Base-by-base conservation (phyloP, 768 basidiomycete genomes). In the Candolleomyces eurysporus region DNA sequence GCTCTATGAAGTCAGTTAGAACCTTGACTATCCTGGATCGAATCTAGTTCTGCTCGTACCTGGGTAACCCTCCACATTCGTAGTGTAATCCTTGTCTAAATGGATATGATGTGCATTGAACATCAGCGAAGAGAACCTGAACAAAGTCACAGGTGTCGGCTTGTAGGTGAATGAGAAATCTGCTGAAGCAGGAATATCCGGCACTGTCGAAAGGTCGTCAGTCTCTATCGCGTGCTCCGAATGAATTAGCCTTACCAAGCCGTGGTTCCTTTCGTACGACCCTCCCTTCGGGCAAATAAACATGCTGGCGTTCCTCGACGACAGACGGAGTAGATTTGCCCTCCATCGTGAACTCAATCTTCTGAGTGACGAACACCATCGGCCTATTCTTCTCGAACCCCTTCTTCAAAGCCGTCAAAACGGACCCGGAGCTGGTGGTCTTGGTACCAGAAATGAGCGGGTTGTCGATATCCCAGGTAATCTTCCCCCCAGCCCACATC, bases 61-160 rank as follows among this genome's bases (percentile, higher is more conserved):
- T 63, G 87, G 82, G 64, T 92, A 91, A 8, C 90, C 90, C 72
- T 94, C 90, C 19, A 76, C 78, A 26, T 75, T 72, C 48, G 82
- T 84, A 6, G 89, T 84, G 68, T 87, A 92, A 22, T 87, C 84
- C 61, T 85, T 84, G 74, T 94, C 91, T 30, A 94, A 82, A 72
- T 95, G 92, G 64, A 95, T 91, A 65, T 86, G 81, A 65, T 95
- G 92, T 13, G 84, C 90, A 66, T 95, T 94, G 76, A 92, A 92
- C 65, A 88, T 94, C 22, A 95, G 77, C 19, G 92, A 91, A 5
- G 91, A 94, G 74, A 89, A 95, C 22, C 91, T 86, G 77, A 95
- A 95, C 21, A 94, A 76, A 0, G 89, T 91, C 9, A 87, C 85
- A 40, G 85, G 73, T 26, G 82, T 85, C 3, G 92, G 92, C 14